These are phyloP conservation scores for Pseudocercospora eumusae DNA, from an alignment of 2,329 filamentous ascomycete genomes.

Conservation along the genomic window DNA sequence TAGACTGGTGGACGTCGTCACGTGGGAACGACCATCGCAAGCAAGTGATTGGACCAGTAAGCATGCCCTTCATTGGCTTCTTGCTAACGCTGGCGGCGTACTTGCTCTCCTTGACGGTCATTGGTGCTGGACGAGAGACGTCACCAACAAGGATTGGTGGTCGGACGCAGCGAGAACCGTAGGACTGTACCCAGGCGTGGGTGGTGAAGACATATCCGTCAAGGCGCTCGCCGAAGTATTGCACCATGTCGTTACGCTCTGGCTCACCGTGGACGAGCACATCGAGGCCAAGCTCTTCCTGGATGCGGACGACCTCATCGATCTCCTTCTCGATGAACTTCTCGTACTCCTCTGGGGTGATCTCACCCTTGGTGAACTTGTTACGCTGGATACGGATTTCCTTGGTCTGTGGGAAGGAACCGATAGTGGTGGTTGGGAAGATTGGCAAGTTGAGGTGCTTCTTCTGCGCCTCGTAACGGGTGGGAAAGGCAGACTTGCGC, in stretches of 20 bases:
- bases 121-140: slow-evolving; percentile 91
- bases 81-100: slow-evolving; percentile 93
- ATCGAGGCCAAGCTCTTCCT: slow-evolving; percentile 96
- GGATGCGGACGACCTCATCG: slow-evolving; percentile 88
- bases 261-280: slow-evolving; percentile 98
- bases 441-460: slow-evolving; percentile 88
- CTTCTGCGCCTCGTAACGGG: slow-evolving; percentile 84
- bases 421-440: slow-evolving; percentile 99
- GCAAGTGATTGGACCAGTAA: slow-evolving; percentile 98
- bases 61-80: slow-evolving; percentile 99
- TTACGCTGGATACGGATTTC: slow-evolving; percentile 95
- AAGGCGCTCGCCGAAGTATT: slow-evolving; percentile 98
- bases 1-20: slow-evolving; percentile 98
- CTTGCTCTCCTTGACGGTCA: slow-evolving; percentile 99
- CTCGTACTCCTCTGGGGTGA: slow-evolving; percentile 89
- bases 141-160: slow-evolving; percentile 98
- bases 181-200: slow-evolving; percentile 97
- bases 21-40: slow-evolving; percentile 99
- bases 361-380: slow-evolving; percentile 99
- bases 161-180: slow-evolving; percentile 96
- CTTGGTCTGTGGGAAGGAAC: slow-evolving; percentile 99
- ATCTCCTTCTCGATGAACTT: slow-evolving; percentile 99
- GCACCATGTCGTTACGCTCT: slow-evolving; percentile 99
- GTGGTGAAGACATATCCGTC: slow-evolving; percentile 98
- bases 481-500: slow-evolving; percentile 85